Base-by-base conservation (phyloP, 352 stramenopile genomes). In the Blastocystis sp. region DNA sequence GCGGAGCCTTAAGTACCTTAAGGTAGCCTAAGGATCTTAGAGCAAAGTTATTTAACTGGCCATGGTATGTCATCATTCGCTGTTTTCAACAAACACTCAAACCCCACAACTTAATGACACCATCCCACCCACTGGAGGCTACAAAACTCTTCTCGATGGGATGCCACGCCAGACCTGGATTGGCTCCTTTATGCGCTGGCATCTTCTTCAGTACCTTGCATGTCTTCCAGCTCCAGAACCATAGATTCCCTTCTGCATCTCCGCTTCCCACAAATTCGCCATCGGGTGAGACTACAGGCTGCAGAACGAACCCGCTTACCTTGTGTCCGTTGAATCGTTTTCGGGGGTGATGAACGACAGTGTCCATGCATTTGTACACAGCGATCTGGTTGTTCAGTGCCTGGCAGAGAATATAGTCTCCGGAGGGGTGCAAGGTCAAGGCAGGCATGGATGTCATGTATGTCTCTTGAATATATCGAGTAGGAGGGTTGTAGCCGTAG, bases 381-480 rank as follows among this genome's bases (percentile, higher is more conserved):
- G 97, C 93, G 90, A 99, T 98, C 88, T 97, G 93, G 92, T 99
- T 99, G 92, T 99, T 98, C 18, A 99, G 91, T 23, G 93, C 97
- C 91, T 99, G 97, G 23, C 96, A 95, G 2, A 95, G 93, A 80
- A 98, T 95, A 90, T 96, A 98, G 6, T 93, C 91, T 41, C 95
- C 92, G 20, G 92, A 95, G 0, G 97, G 97, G 87, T 98, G 96
- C 87, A 98, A 91, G 20, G 95, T 94, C 56, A 98, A 93, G 2
- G 95, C 94, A 0, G 97, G 97, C 94, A 99, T 99, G 50, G 95
- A 97, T 91, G 99, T 96, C 97, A 99, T 99, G 41, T 95, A 94
- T 18, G 97, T 96, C 92, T 99, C 97, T 0, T 94, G 95, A 79
- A 99, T 98, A 91, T 99, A 98, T 92, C 98, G 99, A 90, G 99